Conservation (phyloP, 2,329 filamentous ascomycete genomes). For the Pseudogymnoascus sp. region DNA sequence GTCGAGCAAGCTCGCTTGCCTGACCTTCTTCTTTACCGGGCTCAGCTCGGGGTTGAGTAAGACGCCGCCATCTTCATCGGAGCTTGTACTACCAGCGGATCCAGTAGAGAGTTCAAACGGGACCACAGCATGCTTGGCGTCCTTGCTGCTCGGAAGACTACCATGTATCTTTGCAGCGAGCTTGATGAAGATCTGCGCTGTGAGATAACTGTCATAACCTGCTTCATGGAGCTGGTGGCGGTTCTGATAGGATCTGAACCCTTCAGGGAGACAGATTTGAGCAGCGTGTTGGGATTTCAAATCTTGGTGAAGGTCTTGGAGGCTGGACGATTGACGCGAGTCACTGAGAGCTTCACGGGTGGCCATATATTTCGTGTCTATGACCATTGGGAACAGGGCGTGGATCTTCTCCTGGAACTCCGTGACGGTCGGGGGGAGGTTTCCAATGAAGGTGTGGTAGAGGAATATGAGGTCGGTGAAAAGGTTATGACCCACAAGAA, state of each 20-base stretch:
- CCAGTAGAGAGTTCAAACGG: background rate
- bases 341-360: constrained; percentile 13
- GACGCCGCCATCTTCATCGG: background rate
- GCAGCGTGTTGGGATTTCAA: constrained; percentile 35
- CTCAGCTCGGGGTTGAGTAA: background rate
- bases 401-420: constrained; percentile 46
- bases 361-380: constrained; percentile 55
- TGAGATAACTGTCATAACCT: constrained; percentile 48
- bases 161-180: constrained; percentile 21
- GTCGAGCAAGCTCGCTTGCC: background rate
- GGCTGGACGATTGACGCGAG: constrained; percentile 26
- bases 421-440: constrained; percentile 43
- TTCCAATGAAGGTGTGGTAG: constrained; percentile 52
- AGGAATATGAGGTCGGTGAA: constrained; percentile 58
- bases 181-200: constrained; percentile 34
- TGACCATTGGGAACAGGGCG: constrained; percentile 38
- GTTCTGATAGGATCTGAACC: background rate
- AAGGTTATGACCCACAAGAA: constrained; percentile 57
- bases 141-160: constrained; percentile 4
- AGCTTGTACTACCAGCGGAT: background rate
- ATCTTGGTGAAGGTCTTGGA: constrained; percentile 40
- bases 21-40: background rate
- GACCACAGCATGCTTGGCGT: background rate
- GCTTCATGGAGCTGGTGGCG: constrained; percentile 41
- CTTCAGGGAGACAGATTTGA: constrained; percentile 25